Evolutionary conservation across 306 rosid species (phyloP), one percentile per base, ranked within the genome.

Genomic region (Fagus sylvatica): DNA sequence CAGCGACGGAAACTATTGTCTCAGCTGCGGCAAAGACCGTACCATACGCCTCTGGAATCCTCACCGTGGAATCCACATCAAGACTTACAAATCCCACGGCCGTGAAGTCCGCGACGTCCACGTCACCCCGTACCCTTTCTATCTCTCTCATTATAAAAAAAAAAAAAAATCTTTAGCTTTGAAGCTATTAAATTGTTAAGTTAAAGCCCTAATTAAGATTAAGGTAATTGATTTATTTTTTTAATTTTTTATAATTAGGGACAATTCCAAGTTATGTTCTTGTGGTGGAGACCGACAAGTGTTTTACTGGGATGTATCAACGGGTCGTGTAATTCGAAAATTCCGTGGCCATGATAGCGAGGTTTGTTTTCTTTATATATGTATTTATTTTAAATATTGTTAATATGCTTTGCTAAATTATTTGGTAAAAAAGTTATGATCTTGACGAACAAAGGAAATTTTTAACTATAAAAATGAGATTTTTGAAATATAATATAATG

Each of bases 21-120:
- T 93, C 11, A 92, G 96, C 72, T 80, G 88, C 81, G 94, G 98
- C 80, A 95, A 93, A 73, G 99, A 95, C 79, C 96, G 99, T 68
- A 93, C 97, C 76, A 91, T 93, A 61, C 90, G 98, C 74, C 94
- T 93, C 77, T 95, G 94, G 99, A 95, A 93, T 88, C 98, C 98
- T 39, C 96, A 95, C 88, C 96, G 91, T 65, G 98, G 98, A 1
- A 86, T 92, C 76, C 99, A 88, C 83, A 88, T 95, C 81, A 95
- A 88, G 79, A 91, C 99, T 85, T 95, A 95, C 81, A 93, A 95
- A 80, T 86, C 98, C 19, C 98, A 95, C 7, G 96, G 87, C 80
- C 96, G 99, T 54, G 98, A 91, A 86, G 98, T 92, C 46, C 86
- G 91, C 17, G 97, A 93, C 57, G 91, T 93, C 74, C 98, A 93